Conservation (phyloP, 192 early-diverging fungal species). For the Linnemannia exigua region DNA sequence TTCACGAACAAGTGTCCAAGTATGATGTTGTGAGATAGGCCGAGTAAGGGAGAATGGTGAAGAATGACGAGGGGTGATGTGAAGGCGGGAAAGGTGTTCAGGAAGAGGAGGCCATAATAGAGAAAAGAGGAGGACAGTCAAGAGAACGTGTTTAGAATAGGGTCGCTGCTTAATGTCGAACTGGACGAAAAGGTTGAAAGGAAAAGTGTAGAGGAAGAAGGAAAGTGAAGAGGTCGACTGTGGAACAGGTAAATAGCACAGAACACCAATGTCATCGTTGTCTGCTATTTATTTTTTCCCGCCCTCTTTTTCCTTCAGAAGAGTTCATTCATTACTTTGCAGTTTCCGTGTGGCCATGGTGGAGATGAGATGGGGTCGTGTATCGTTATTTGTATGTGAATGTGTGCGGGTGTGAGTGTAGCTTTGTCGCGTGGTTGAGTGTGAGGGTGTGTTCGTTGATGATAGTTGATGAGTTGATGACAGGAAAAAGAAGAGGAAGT, state of each 20-base stretch:
- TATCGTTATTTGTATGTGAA: not conserved
- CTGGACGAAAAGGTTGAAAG: not conserved
- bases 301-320: not conserved
- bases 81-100: not conserved
- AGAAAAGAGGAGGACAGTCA: conserved; percentile 9
- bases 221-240: not conserved
- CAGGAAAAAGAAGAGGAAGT: not conserved
- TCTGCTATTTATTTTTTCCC: conserved; percentile 2
- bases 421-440: too few species aligned
- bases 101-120: not conserved
- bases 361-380: conserved; percentile 7
- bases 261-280: not conserved
- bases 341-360: conserved; percentile 58
- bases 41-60: not conserved
- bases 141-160: conserved; percentile 10
- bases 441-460: not conserved
- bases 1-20: conserved; percentile 10
- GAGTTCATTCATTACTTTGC: conserved; percentile 37
- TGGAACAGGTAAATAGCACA: not conserved
- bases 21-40: not conserved
- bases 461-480: conserved; percentile 1
- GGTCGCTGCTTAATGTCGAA: not conserved
- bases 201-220: not conserved
- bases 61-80: not conserved
- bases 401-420: not conserved